phyloP scores from a whole-genome alignment of 441 rosid species.

The Croton setiger region DNA sequence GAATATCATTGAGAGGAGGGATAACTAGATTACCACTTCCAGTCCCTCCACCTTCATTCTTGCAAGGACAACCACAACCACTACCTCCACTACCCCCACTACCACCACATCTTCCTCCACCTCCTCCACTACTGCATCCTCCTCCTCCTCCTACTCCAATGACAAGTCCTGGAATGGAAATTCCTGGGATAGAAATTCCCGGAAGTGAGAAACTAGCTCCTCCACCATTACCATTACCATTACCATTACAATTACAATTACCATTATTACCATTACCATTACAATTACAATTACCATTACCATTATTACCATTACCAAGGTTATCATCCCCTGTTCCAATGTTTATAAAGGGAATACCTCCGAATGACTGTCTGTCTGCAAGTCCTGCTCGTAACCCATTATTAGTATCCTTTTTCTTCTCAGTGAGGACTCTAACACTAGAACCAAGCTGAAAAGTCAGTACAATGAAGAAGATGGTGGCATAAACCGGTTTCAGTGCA shows the following conservation, averaged over 20 bases:
- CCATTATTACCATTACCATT: too few species aligned
- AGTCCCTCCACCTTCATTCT: background rate
- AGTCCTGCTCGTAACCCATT: background rate
- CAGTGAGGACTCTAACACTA: constrained; percentile 5
- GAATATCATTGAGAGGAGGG: background rate
- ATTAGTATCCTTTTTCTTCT: background rate
- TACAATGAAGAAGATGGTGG: constrained; percentile 5
- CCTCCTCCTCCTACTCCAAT: background rate
- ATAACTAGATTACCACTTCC: too few species aligned
- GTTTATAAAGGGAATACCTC: background rate
- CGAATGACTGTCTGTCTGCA: constrained; percentile 11
- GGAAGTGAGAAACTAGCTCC: background rate
- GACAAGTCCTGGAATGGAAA: background rate
- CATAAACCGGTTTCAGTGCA: background rate
- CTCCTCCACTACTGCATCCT: background rate
- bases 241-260: background rate
- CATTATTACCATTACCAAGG: background rate
- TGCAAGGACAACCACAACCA: background rate
- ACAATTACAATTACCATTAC: background rate
- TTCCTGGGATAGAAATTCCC: background rate
- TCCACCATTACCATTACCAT: background rate
- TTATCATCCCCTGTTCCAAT: background rate
- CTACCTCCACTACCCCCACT: background rate
- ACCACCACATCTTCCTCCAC: background rate
- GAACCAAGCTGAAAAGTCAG: background rate